Evolutionary conservation across 306 rosid genomes (phyloP).

Genomic region (Vigna nakashimae): DNA sequence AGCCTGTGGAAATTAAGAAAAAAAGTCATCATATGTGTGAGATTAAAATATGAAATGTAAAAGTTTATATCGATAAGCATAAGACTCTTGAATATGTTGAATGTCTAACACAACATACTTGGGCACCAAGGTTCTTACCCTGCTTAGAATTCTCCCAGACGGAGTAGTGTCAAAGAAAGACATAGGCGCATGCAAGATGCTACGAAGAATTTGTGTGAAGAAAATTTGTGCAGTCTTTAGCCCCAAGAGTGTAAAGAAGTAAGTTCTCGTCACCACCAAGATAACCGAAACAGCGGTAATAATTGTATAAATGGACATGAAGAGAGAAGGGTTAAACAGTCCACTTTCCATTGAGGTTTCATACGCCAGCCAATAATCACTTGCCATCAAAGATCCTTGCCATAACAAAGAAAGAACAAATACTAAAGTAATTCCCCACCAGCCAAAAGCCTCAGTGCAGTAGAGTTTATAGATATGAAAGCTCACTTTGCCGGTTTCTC

Average conservation of each 20-base stretch:
- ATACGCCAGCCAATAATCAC: conserved; percentile 84
- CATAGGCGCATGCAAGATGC: conserved; percentile 88
- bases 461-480: conserved; percentile 66
- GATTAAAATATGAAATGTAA: background rate
- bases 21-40: background rate
- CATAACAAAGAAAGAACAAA: conserved; percentile 56
- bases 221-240: conserved; percentile 70
- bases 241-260: conserved; percentile 53
- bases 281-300: conserved; percentile 54
- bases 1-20: conserved; percentile 50
- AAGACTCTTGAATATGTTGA: background rate
- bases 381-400: conserved; percentile 69
- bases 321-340: conserved; percentile 56
- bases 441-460: conserved; percentile 79
- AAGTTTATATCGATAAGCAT: background rate
- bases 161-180: conserved; percentile 92
- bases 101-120: background rate
- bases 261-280: conserved; percentile 48
- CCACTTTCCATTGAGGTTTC: conserved; percentile 68
- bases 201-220: conserved; percentile 65
- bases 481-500: conserved; percentile 77
- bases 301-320: conserved; percentile 63
- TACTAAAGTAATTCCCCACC: conserved; percentile 70
- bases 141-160: conserved; percentile 82
- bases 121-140: conserved; percentile 58